Evolutionary conservation across 768 basidiomycete genomes (phyloP).

Genomic region (Lepiota brunneoincarnata): DNA sequence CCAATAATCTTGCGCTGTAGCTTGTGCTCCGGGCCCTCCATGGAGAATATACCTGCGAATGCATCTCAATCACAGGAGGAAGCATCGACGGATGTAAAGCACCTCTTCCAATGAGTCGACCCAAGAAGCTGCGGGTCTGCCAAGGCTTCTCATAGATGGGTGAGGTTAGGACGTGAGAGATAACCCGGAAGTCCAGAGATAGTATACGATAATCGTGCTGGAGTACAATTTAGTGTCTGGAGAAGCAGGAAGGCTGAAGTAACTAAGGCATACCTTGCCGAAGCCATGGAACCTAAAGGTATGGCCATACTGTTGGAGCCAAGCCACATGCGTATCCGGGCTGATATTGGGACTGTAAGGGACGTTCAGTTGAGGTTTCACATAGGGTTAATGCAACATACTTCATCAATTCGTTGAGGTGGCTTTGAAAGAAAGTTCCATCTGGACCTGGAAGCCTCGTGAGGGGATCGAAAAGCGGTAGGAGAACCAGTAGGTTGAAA

Average conservation of each 20-base stretch:
- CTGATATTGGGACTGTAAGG: constrained; percentile 40
- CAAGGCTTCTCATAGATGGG: constrained; percentile 53
- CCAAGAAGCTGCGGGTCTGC: constrained; percentile 49
- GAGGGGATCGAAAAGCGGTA: constrained; percentile 48
- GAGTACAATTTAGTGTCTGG: neutral
- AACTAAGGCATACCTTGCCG: constrained; percentile 36
- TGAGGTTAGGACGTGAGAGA: constrained; percentile 47
- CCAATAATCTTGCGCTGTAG: constrained; percentile 45
- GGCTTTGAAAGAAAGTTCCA: constrained; percentile 38
- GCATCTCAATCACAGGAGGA: neutral
- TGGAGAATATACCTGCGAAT: constrained; percentile 44
- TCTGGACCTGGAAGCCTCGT: constrained; percentile 45
- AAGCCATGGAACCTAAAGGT: constrained; percentile 56
- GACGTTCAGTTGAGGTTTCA: neutral
- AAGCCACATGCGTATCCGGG: constrained; percentile 37
- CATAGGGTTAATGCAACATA: constrained; percentile 25
- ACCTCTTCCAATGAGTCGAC: constrained; percentile 50
- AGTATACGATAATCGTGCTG: constrained; percentile 55
- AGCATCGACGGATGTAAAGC: neutral
- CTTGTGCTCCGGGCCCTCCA: constrained; percentile 50
- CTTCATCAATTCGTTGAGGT: constrained; percentile 46
- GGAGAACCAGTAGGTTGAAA: constrained; percentile 38
- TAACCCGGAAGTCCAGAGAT: constrained; percentile 47
- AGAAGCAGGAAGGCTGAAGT: neutral
- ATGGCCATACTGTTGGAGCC: constrained; percentile 43